phyloP scores from a whole-genome alignment of 345 rosid species.

The Brassica incana region DNA sequence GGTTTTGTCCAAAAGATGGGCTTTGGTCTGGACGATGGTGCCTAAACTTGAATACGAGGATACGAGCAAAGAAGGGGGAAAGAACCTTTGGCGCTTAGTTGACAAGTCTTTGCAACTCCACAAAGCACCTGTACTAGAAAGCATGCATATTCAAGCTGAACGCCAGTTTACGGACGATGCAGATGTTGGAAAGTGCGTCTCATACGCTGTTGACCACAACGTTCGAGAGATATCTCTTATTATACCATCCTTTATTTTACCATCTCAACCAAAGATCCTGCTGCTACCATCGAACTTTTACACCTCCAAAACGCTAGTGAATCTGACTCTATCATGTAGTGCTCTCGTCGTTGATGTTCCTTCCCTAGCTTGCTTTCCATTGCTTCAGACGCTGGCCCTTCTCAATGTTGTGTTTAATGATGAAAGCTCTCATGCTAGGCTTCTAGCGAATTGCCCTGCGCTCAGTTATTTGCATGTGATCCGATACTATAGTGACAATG shows the following conservation, averaged over 20 bases:
- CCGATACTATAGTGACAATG: neutral
- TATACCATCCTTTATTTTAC: neutral
- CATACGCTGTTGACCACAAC: neutral
- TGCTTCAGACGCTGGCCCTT: neutral
- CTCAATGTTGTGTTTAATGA: neutral
- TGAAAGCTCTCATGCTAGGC: slow-evolving; percentile 11
- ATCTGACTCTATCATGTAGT: neutral
- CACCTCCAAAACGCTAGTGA: neutral
- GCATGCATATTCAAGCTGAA: neutral
- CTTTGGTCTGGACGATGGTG: neutral
- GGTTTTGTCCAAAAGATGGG: neutral
- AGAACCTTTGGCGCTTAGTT: neutral
- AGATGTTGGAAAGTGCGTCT: neutral
- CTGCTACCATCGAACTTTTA: neutral
- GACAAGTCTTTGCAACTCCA: neutral
- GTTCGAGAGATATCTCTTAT: neutral
- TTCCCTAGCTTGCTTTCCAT: neutral
- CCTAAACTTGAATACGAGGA: neutral
- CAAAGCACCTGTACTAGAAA: neutral
- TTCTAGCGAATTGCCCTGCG: slow-evolving; percentile 12
- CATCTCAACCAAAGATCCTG: too few species aligned
- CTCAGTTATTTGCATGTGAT: neutral
- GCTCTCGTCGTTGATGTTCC: slow-evolving; percentile 1
- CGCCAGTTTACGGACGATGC: too few species aligned
- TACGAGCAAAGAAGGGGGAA: neutral